Base-by-base conservation (phyloP, 305 asterid genomes). In the Solanum hybrid region DNA sequence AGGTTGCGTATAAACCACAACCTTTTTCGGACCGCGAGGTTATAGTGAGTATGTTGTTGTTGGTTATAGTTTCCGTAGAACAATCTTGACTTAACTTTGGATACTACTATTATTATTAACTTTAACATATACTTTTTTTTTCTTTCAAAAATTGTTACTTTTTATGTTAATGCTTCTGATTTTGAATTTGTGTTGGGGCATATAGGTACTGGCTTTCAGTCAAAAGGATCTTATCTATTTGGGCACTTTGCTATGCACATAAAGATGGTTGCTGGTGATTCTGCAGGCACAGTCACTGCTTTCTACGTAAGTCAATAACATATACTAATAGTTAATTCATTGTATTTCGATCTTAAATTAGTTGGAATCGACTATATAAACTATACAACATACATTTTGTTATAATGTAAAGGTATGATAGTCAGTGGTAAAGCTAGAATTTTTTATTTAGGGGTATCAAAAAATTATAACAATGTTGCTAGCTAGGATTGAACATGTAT, bases 211-310 rank as follows among this genome's bases (percentile, higher is more conserved):
- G 98, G 98, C 6, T 96, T 96, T 86, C 97, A 96, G 89, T 96
- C 98, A 0, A 96, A 95, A 92, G 98, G 98, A 10, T 95, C 96
- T 66, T 96, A 96, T 89, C 90, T 95, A 16, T 95, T 96, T 76
- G 98, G 97, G 16, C 98, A 96, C 79, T 96, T 96, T 90, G 93
- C 96, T 87, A 96, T 96, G 98, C 95, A 92, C 75, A 93, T 96
- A 78, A 96, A 96, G 94, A 93, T 95, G 96, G 98, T 96, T 79
- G 91, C 94, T 77, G 98, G 98, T 60, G 98, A 96, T 90, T 96
- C 98, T 84, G 98, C 98, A 14, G 98, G 98, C 66, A 96, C 98
- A 29, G 98, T 96, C 40, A 96, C 98, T 85, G 98, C 98, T 79
- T 96, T 94, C 91, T 96, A 96, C 91, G 98, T 95, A 88, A 92